Base-by-base conservation (phyloP, 306 rosid genomes). In the Rubus parviflorus region DNA sequence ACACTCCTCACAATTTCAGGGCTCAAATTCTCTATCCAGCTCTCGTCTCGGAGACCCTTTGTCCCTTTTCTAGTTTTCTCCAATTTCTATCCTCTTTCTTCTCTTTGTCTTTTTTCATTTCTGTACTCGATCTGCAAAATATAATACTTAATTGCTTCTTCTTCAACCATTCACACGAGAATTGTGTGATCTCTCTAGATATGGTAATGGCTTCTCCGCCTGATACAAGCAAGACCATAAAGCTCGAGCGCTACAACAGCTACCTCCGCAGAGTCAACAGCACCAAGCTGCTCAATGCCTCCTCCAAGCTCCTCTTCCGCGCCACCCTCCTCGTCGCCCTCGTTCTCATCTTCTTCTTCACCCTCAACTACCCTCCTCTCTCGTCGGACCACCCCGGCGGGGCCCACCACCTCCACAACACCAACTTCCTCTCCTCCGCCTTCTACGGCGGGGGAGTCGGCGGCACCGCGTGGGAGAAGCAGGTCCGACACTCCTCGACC, bases 191-290 rank as follows among this genome's bases (percentile, higher is more conserved):
- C 66, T 13, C 40, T 23, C 48, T 56, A 9, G 17, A 4, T 14
- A 62, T 62, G 68, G 68, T 62, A 66, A 94, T 94, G 97, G 92
- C 88, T 35, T 90, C 97, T 6, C 96, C 97, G 2, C 96, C 98
- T 0, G 97, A 95, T 75, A 95, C 94, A 0, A 95, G 99, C 83
- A 95, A 95, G 80, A 92, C 98, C 74, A 42, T 96, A 11, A 92
- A 92, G 82, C 83, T 92, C 0, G 99, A 96, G 70, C 86, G 98
- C 5, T 96, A 96, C 82, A 92, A 96, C 86, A 92, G 96, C 86
- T 96, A 96, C 76, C 70, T 96, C 47, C 75, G 99, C 11, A 78
- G 87, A 48, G 90, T 91, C 7, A 90, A 96, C 77, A 96, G 91
- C 90, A 96, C 99, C 0, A 96, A 89, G 68, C 92, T 96, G 20